Evolutionary conservation across 2,329 filamentous ascomycete species (phyloP).

Genomic region (Fusarium sp.): DNA sequence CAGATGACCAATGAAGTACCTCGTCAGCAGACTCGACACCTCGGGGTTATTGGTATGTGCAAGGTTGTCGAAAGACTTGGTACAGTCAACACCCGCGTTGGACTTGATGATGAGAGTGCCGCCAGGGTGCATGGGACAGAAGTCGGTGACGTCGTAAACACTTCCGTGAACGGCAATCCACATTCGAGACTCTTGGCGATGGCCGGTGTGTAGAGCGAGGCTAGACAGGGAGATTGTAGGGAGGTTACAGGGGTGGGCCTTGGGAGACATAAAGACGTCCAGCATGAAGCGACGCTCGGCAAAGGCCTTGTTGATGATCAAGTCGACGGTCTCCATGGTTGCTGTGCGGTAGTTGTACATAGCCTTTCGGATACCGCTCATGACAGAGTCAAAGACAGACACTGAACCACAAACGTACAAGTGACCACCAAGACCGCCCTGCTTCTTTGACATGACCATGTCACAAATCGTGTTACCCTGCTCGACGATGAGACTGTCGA

Average conservation of each 20-base stretch:
- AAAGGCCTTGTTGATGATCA: conserved; percentile 61
- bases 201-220: conserved; percentile 60
- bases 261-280: conserved; percentile 66
- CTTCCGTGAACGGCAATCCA: conserved; percentile 64
- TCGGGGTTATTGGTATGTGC: conserved; percentile 65
- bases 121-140: conserved; percentile 62
- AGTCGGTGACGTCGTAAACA: conserved; percentile 64
- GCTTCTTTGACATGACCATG: conserved; percentile 65
- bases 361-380: conserved; percentile 64
- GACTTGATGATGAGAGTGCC: conserved; percentile 63
- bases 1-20: conserved; percentile 63
- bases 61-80: conserved; percentile 61
- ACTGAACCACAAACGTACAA: conserved; percentile 45
- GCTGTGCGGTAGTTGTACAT: conserved; percentile 62
- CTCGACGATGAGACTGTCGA: conserved; percentile 61
- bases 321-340: conserved; percentile 60
- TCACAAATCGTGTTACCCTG: conserved; percentile 61
- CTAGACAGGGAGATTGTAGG: conserved; percentile 60
- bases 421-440: conserved; percentile 58
- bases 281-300: conserved; percentile 65
- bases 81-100: conserved; percentile 64
- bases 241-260: conserved; percentile 59
- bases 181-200: conserved; percentile 55
- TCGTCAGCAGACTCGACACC: conserved; percentile 60
- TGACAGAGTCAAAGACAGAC: conserved; percentile 57